phyloP scores from a whole-genome alignment of 2,329 filamentous ascomycete species.

The Arthrobotrys sinensis region DNA sequence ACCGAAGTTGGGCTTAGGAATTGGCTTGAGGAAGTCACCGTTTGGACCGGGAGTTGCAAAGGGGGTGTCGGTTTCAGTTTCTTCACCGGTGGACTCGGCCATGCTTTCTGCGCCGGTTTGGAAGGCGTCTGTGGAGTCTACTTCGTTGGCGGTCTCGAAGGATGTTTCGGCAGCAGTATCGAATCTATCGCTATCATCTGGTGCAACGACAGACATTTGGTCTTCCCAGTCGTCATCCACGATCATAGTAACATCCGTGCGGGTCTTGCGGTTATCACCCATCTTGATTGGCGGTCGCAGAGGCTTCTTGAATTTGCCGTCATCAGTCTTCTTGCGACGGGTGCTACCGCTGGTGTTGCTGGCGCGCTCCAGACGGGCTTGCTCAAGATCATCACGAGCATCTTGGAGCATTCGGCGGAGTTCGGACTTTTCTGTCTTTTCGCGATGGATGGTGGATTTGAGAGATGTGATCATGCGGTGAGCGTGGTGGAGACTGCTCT shows the following conservation, averaged over 20 bases:
- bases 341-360: conserved; percentile 72
- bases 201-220: conserved; percentile 65
- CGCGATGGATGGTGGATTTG: conserved; percentile 93
- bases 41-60: conserved; percentile 66
- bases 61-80: conserved; percentile 84
- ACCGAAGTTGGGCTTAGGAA: conserved; percentile 64
- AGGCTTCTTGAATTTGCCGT: conserved; percentile 83
- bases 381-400: conserved; percentile 89
- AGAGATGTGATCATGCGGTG: conserved; percentile 97
- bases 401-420: conserved; percentile 95
- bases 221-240: conserved; percentile 79
- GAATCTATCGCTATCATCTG: conserved; percentile 78
- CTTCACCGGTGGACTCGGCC: conserved; percentile 77
- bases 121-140: conserved; percentile 93
- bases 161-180: conserved; percentile 84
- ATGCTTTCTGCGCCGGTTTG: conserved; percentile 87
- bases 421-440: conserved; percentile 98
- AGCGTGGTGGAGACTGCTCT: conserved; percentile 92
- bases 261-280: conserved; percentile 80
- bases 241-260: conserved; percentile 83
- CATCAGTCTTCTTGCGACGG: conserved; percentile 76
- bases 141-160: conserved; percentile 76
- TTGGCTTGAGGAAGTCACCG: conserved; percentile 68
- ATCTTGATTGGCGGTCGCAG: conserved; percentile 77
- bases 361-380: conserved; percentile 68